Evolutionary conservation across 2,329 filamentous ascomycete genomes (phyloP), one percentile per base, ranked within the genome.

Genomic region (Helicocarpus griseus): DNA sequence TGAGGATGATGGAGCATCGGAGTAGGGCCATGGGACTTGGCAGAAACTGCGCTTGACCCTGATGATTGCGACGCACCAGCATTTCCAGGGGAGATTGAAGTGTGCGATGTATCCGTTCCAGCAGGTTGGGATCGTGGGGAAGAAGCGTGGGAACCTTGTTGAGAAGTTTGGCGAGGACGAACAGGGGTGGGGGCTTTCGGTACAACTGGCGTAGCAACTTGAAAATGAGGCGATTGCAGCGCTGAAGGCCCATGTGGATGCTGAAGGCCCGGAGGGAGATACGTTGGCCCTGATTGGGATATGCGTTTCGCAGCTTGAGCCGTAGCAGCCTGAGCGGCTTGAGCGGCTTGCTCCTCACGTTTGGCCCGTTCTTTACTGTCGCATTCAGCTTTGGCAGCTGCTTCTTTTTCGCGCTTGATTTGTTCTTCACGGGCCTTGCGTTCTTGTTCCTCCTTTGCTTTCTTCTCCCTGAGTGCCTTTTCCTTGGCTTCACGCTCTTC

Each of bases 121-220:
- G 68, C 65, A 28, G 69, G 61, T 53, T 74, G 72, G 11, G 72
- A 74, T 43, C 69, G 82, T 2, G 88, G 86, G 48, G 82, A 85
- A 5, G 81, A 79, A 6, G 80, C 75, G 63, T 83, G 81, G 8
- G 82, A 82, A 24, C 83, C 85, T 65, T 93, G 89, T 57, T 94
- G 88, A 7, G 89, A 93, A 44, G 81, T 72, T 54, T 90, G 87
- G 51, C 88, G 83, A 35, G 83, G 79, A 56, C 86, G 85, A 57
- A 82, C 85, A 7, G 89, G 87, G 11, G 87, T 90, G 4, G 89
- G 83, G 19, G 84, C 83, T 66, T 95, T 95, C 11, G 89, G 83
- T 44, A 95, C 71, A 24, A 82, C 84, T 6, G 93, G 91, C 31
- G 87, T 93, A 8, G 87, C 86, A 54, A 88, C 77, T 26, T 85